A percentile compares a stretch with the other conserved stretches of the same genome.
Conservation (phyloP, 257 asterid genomes). For the Penstemon davidsonii region DNA sequence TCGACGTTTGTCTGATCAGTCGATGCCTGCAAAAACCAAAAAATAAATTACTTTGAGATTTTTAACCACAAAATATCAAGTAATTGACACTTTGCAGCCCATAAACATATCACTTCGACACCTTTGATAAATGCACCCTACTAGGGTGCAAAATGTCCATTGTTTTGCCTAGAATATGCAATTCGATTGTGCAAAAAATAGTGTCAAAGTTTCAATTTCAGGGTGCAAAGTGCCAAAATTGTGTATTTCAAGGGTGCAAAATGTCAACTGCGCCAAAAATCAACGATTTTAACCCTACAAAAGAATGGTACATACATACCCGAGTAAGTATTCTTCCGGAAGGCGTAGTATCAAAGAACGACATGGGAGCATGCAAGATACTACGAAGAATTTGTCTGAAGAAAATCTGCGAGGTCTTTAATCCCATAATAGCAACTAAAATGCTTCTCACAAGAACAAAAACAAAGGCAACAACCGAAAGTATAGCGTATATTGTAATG, state of each 20-base stretch:
- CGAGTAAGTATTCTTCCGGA: conserved; percentile 75
- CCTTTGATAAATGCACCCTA: no score
- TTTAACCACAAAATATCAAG: conserved; percentile 26
- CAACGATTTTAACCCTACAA: no score
- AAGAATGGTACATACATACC: conserved; percentile 35
- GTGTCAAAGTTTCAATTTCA: conserved; percentile 49
- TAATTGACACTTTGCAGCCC: no score
- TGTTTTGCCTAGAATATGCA: no score
- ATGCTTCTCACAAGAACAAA: conserved; percentile 38
- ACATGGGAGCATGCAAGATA: conserved; percentile 78
- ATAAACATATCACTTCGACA: no score
- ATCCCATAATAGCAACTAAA: conserved; percentile 42
- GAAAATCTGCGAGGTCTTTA: conserved; percentile 54
- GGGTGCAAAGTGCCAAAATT: not conserved
- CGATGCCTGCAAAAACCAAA: conserved; percentile 61
- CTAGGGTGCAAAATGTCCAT: no score
- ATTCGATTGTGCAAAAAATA: conserved; percentile 26
- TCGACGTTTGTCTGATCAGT: conserved; percentile 90
- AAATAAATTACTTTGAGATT: conserved; percentile 37
- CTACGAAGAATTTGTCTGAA: conserved; percentile 52
- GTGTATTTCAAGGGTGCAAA: not conserved
- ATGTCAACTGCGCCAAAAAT: not conserved
- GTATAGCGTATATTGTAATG: conserved; percentile 38
- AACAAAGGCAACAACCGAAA: conserved; percentile 40
- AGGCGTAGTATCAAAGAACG: conserved; percentile 90